Conservation (phyloP, 176 grass and related monocot species). For the Neostapfia colusana region DNA sequence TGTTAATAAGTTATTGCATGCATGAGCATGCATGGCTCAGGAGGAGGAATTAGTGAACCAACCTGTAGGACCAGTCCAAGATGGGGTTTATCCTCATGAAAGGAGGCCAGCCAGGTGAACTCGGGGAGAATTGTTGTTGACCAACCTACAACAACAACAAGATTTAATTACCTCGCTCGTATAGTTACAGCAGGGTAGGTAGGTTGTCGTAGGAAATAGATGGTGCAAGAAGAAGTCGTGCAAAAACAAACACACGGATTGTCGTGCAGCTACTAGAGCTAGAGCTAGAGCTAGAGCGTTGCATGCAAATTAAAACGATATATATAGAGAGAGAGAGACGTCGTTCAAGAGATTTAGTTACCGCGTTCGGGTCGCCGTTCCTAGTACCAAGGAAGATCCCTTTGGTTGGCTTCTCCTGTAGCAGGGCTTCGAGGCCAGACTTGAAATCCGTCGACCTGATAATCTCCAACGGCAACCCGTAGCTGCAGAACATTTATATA, state of each 20-base stretch:
- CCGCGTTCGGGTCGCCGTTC: conserved; percentile 66
- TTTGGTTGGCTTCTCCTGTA: conserved; percentile 60
- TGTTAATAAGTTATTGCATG: not conserved
- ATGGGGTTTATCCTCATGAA: conserved; percentile 84
- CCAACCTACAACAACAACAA: conserved; percentile 39
- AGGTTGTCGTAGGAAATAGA: no score
- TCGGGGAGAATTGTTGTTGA: conserved; percentile 68
- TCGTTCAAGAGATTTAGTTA: conserved; percentile 7
- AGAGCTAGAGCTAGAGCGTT: not conserved
- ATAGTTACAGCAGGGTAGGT: no score
- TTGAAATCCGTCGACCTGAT: conserved; percentile 71
- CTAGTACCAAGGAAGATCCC: conserved; percentile 75
- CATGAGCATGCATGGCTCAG: not conserved
- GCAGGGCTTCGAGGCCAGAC: conserved; percentile 52
- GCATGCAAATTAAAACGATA: no score
- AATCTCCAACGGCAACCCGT: conserved; percentile 62
- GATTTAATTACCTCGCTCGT: no score
- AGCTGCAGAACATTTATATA: conserved; percentile 46
- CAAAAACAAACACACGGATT: not conserved
- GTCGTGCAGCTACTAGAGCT: no score
- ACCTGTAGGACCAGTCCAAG: conserved; percentile 76
- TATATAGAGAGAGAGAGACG: no score
- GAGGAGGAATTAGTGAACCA: not conserved
- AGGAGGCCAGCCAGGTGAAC: conserved; percentile 60
- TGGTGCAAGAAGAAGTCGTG: no score